Conservation (phyloP, 2,329 filamentous ascomycete species). For the Magnaporthiopsis rhizophila region DNA sequence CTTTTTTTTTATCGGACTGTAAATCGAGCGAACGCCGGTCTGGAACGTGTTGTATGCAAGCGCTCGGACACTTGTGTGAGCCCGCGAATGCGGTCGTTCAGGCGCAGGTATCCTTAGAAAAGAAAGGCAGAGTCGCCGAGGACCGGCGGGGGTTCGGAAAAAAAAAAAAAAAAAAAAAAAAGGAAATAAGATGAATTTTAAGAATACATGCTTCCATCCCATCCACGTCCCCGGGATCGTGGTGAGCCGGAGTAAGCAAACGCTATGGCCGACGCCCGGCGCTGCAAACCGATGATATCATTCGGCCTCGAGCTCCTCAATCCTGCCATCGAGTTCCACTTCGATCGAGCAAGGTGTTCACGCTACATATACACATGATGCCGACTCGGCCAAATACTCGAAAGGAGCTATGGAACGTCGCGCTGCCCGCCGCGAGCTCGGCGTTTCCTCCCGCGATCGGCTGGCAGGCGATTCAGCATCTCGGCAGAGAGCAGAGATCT, state of each 20-base stretch:
- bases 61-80: neutral
- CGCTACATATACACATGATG: neutral
- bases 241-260: neutral
- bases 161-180: neutral
- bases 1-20: neutral
- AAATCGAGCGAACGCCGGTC: neutral
- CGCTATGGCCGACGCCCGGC: neutral
- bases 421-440: neutral
- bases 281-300: neutral
- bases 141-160: neutral
- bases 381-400: neutral
- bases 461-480: neutral
- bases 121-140: neutral
- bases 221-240: neutral
- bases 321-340: too few relatives aligned
- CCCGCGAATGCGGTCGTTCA: neutral
- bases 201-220: neutral
- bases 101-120: neutral
- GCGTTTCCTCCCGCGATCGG: neutral
- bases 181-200: neutral
- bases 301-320: neutral
- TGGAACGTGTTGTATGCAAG: neutral
- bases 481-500: neutral
- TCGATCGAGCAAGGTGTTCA: neutral
- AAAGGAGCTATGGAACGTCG: neutral